These are phyloP conservation scores for Zea mays DNA, from an alignment of 176 grass and related monocot genomes.

Conservation along the genomic window Zm-B73-REFERENCE-NAM-5.0 NC_050097.1:28505501-28506000, in stretches of 20 bases:
- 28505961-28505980: background rate
- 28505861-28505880: conserved; percentile 71
- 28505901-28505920: conserved; percentile 59
- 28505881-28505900: conserved; percentile 70
- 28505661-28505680: conserved; percentile 42
- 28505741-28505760: background rate
- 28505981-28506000: background rate
- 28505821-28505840: conserved; percentile 16
- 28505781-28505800: background rate
- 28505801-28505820: conserved; percentile 4
- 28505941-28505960: background rate
- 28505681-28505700: background rate
- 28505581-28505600: conserved; percentile 62
- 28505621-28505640: conserved; percentile 52
- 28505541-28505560: conserved; percentile 48
- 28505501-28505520: conserved; percentile 37
- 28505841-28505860: conserved; percentile 83
- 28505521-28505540: conserved; percentile 48
- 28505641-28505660: conserved; percentile 59
- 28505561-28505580: conserved; percentile 66
- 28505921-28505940: conserved; percentile 57
- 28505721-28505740: background rate
- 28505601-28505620: conserved; percentile 59
- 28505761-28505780: background rate
- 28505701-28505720: background rate